Conservation (phyloP, 176 grass and related monocot species). For the Carex kokanica region DNA sequence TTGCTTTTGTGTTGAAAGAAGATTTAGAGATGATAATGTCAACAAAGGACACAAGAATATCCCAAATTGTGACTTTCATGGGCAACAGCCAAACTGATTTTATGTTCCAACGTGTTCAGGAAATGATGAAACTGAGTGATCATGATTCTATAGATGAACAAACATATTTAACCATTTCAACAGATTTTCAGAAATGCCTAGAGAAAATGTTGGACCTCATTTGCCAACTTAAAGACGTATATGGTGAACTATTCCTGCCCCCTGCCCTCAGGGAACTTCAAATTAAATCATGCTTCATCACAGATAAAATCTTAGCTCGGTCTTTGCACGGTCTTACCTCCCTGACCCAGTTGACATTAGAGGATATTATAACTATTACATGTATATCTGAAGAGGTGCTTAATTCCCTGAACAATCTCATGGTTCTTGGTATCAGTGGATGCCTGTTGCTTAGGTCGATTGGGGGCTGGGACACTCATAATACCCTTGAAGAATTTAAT, state of each 20-base stretch:
- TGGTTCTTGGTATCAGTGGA: background rate
- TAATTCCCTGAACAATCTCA: background rate
- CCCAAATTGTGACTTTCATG: background rate
- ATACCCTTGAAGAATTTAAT: background rate
- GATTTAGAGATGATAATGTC: background rate
- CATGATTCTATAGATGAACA: background rate
- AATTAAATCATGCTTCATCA: conserved; percentile 5
- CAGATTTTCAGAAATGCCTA: background rate
- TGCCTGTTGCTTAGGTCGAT: conserved; percentile 8
- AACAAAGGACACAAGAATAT: background rate
- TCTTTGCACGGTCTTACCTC: background rate
- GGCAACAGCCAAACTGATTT: background rate
- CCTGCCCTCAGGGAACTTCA: background rate
- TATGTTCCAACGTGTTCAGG: background rate
- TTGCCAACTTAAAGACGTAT: background rate
- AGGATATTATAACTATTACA: conserved; percentile 7
- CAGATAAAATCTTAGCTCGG: background rate
- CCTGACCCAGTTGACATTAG: background rate
- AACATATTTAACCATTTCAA: background rate
- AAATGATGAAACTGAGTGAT: background rate
- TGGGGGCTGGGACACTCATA: background rate
- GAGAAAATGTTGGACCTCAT: conserved; percentile 8
- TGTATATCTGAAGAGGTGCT: background rate
- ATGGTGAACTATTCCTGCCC: background rate
- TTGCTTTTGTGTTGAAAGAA: background rate